These are phyloP conservation scores for Schoenoplectus triqueter DNA, from an alignment of 202 grass and related monocot genomes.

Conservation along the genomic window DNA sequence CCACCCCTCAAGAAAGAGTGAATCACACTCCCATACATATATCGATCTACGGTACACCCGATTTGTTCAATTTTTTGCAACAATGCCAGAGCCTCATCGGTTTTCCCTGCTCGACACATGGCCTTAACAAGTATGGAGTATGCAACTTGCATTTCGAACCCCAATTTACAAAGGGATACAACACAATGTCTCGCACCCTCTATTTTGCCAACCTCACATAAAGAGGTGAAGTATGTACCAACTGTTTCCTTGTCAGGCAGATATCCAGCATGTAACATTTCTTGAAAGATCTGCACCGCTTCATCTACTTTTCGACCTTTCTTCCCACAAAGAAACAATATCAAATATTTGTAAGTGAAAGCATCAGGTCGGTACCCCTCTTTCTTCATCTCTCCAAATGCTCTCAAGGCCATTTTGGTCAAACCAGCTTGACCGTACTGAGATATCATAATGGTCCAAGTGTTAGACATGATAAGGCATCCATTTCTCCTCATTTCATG, in stretches of 20 bases:
- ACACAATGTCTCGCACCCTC: conserved; percentile 57
- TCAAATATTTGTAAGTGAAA: conserved; percentile 69
- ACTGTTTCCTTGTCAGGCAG: conserved; percentile 57
- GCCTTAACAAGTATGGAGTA: conserved; percentile 76
- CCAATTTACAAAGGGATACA: conserved; percentile 54
- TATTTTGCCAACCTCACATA: conserved; percentile 74
- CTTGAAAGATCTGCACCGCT: conserved; percentile 68
- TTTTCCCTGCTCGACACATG: conserved; percentile 63
- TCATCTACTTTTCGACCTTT: conserved; percentile 72
- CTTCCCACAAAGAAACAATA: conserved; percentile 70
- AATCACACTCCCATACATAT: conserved; percentile 76
- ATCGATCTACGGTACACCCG: conserved; percentile 59
- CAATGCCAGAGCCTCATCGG: conserved; percentile 60
- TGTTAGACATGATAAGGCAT: conserved; percentile 57
- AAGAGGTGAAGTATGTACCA: conserved; percentile 53
- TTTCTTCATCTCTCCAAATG: conserved; percentile 70
- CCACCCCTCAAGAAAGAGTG: conserved; percentile 69
- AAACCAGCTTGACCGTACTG: conserved; percentile 86
- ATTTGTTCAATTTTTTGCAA: conserved; percentile 50
- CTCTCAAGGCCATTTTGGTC: conserved; percentile 60
- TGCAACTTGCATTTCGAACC: conserved; percentile 56
- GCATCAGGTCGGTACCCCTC: conserved; percentile 54
- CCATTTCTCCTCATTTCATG: conserved; percentile 68
- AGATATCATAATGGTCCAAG: conserved; percentile 73
- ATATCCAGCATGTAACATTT: conserved; percentile 64